A percentile compares a stretch with the other conserved stretches of the same genome.
These are phyloP conservation scores for Aspergillus panamensis DNA, from an alignment of 495 filamentous ascomycete genomes.

Conservation along the genomic window DNA sequence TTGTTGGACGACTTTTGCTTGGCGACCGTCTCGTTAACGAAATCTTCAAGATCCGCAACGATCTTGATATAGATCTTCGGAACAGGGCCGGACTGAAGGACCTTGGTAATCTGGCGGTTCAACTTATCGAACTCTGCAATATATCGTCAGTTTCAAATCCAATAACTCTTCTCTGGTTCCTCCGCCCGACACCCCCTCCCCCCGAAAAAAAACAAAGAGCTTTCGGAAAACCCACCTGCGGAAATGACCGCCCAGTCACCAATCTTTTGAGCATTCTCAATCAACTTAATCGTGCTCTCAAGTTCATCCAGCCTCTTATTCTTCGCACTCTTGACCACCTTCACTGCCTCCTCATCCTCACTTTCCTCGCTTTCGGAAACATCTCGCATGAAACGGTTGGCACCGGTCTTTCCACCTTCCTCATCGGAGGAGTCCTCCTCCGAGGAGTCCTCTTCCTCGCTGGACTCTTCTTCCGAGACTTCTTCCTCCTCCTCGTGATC, in stretches of 20 bases:
- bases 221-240: slow-evolving; percentile 61
- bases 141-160: slow-evolving; percentile 21
- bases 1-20: slow-evolving; percentile 95
- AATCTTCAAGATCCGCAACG: slow-evolving; percentile 91
- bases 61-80: slow-evolving; percentile 91
- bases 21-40: slow-evolving; percentile 86
- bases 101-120: slow-evolving; percentile 81
- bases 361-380: slow-evolving; percentile 75
- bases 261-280: slow-evolving; percentile 96
- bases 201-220: slow-evolving; percentile 11
- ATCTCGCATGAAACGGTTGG: slow-evolving; percentile 76
- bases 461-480: slow-evolving; percentile 73
- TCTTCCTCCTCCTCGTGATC: slow-evolving; percentile 65
- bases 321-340: slow-evolving; percentile 91
- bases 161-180: slow-evolving; percentile 8
- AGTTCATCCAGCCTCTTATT: slow-evolving; percentile 95
- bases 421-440: slow-evolving; percentile 59
- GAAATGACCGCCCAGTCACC: slow-evolving; percentile 94
- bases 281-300: slow-evolving; percentile 79
- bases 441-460: slow-evolving; percentile 56
- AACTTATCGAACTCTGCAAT: slow-evolving; percentile 90
- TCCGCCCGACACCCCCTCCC: background rate
- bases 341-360: slow-evolving; percentile 76
- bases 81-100: slow-evolving; percentile 67
- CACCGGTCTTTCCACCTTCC: slow-evolving; percentile 62